A percentile compares a stretch with the other conserved stretches of the same genome.
Conservation (phyloP, 176 grass and related monocot genomes). For the Chloris gayana region DNA sequence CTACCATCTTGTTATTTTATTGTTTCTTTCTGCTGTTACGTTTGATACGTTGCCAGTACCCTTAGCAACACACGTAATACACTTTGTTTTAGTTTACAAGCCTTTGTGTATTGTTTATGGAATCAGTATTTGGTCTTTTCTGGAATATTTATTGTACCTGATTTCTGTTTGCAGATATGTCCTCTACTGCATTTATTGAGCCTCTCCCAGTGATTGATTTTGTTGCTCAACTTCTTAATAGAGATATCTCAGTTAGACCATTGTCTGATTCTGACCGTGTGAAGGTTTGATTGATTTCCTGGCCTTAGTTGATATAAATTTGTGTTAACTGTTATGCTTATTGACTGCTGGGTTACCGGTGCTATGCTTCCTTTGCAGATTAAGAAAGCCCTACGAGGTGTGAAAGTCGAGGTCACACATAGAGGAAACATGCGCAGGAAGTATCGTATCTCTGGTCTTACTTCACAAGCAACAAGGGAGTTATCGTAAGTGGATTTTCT, state of each 20-base stretch:
- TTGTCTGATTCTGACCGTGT: slow-evolving; percentile 93
- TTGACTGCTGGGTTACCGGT: not conserved
- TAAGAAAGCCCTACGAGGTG: slow-evolving; percentile 83
- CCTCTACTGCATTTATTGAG: slow-evolving; percentile 90
- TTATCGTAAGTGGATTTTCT: slow-evolving; percentile 61
- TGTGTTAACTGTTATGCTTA: slow-evolving; percentile 15
- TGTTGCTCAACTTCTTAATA: slow-evolving; percentile 84
- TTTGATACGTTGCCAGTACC: not conserved
- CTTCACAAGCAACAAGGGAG: slow-evolving; percentile 87
- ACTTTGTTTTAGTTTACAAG: slow-evolving; percentile 1
- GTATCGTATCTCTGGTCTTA: slow-evolving; percentile 90
- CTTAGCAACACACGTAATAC: not conserved
- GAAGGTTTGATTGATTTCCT: slow-evolving; percentile 55
- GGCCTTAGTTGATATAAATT: not conserved
- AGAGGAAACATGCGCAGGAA: slow-evolving; percentile 94
- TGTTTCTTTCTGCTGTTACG: not conserved
- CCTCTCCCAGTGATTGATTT: slow-evolving; percentile 89
- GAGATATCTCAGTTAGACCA: slow-evolving; percentile 83
- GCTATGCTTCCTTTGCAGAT: slow-evolving; percentile 47
- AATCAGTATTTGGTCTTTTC: slow-evolving; percentile 7
- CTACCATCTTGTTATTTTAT: not conserved
- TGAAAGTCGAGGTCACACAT: slow-evolving; percentile 91
- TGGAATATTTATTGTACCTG: not conserved
- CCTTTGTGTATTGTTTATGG: not conserved
- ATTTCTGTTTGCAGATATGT: slow-evolving; percentile 70